Base-by-base conservation (phyloP, 495 filamentous ascomycete species). In the Podospora australis region DNA sequence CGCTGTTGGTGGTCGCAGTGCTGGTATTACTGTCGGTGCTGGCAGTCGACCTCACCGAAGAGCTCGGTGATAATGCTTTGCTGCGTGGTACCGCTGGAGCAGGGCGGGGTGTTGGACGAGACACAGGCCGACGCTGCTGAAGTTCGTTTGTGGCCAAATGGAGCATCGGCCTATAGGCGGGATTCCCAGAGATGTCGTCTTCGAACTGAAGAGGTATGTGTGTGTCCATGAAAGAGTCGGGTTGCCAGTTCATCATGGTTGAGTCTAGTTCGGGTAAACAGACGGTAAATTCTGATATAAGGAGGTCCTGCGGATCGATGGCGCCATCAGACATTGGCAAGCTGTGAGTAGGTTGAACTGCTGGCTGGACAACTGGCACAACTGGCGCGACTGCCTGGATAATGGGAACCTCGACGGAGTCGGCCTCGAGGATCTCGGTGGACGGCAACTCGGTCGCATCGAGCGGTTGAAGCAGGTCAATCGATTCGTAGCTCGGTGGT, bases 401-500 rank as follows among this genome's bases (percentile, higher is more conserved):
- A 16, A 50, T 13, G 30, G 34, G 41, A 13, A 67, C 50, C 36
- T 69, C 66, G 13, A 49, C 60, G n/a, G 72, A 73, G 52, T 73
- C 70, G 49, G 72, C 60, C 44, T 75, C 70, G 28, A 69, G 55
- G 36, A 72, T 69, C 54, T 70, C 68, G 30, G 47, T 66, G 8
- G 69, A 60, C 28, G 66, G 66, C 14, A 75, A 50, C 52, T 73
- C 70, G 46, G 42, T 55, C n/a, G 53, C 40, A 25, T 39, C 50
- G 40, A 8, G 23, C n/a, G 30, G 30, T 50, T 14, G 22, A 32
- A 5, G 14, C 23, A 28, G 17, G 43, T 30, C 20, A 21, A 64
- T 46, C 28, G 70, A 71, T 20, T 72, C 70, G 58, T 74, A 74
- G 42, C 63, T 68, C 24, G 69, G 69, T n/a, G 69, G 70, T 16